Base-by-base conservation (phyloP, 805 yeast genomes). In the Ogataea paraovalis region DNA sequence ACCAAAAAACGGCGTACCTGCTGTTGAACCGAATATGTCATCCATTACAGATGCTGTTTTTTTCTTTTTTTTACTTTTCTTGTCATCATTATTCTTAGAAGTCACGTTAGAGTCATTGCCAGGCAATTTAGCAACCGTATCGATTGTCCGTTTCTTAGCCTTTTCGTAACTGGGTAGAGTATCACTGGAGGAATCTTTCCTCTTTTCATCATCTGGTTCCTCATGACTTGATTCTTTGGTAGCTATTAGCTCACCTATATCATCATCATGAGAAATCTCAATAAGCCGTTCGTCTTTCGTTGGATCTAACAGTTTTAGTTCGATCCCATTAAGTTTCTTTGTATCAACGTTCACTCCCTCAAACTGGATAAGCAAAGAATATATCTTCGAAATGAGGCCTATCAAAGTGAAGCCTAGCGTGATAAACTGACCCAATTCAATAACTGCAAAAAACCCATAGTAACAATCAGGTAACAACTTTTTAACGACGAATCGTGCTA, bases 361-460 rank as follows among this genome's bases (percentile, higher is more conserved):
- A 21, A 64, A 59, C 27, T 59, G 59, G 12, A 44, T 30, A 34
- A 61, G 39, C 4, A 61, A 34, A 3, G 47, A 30, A 38, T 71
- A 62, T 9, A 86, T 56, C 44, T 74, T 71, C 2, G 85, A 74
- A 34, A 80, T 55, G 18, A 69, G 44, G 0, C 86, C 96, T 3
- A 87, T 58, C 36, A 88, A 63, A 0, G 85, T 78, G 52, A 89
- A 73, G 2, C 96, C 96, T 12, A 89, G 61, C 1, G 83, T 76
- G 6, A 87, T 73, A 58, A 85, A 89, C 59, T 90, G 96, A 0
- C 91, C 96, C 49, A 82, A 72, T 1, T 85, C 82, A 7, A 89
- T 71, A 1, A 89, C 74, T 1, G 82, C 76, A 62, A 84, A 82
- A 57, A 87, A 85, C 12, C 78, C 75, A 48, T 77, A 74, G 62